Percentiles rank a stretch among this genome's conserved stretches.
Evolutionary conservation across 805 yeast genomes (phyloP).

Genomic region (Ogataea haglerorum): DNA sequence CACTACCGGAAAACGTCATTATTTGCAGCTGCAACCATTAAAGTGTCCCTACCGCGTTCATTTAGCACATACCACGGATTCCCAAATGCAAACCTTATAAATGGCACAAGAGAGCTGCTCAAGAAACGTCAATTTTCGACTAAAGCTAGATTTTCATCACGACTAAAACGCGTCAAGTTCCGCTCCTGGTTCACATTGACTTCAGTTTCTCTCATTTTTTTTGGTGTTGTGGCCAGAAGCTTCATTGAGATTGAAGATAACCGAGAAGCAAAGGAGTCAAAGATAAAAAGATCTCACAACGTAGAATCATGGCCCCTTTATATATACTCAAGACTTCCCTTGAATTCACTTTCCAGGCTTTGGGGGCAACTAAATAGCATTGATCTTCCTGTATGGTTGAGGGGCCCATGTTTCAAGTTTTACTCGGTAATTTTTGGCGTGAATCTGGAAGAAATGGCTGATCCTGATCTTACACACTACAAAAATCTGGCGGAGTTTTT

Average conservation of each 20-base stretch:
- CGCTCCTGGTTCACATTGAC: constrained; percentile 53
- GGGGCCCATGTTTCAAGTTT: constrained; percentile 75
- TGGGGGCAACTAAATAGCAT: constrained; percentile 93
- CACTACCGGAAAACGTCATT: constrained; percentile 37
- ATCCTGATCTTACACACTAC: constrained; percentile 71
- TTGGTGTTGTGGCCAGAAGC: constrained; percentile 50
- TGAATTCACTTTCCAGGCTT: constrained; percentile 83
- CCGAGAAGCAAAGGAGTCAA: constrained; percentile 27
- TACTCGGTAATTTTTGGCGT: constrained; percentile 84
- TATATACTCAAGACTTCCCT: constrained; percentile 84
- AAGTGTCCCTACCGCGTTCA: constrained; percentile 20
- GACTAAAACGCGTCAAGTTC: constrained; percentile 15
- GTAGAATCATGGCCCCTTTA: constrained; percentile 87
- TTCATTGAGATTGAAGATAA: constrained; percentile 1
- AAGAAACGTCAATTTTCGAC: constrained; percentile 13
- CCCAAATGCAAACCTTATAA: constrained; percentile 17
- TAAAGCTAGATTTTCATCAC: constrained; percentile 5
- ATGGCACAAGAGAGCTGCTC: constrained; percentile 28
- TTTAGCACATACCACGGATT: constrained; percentile 10
- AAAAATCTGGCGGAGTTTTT: constrained; percentile 86
- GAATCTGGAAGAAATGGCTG: constrained; percentile 83
- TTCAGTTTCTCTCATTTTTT: constrained; percentile 48
- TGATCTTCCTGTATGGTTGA: constrained; percentile 81
- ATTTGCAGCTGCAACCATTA: constrained; percentile 21
- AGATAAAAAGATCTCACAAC: constrained; percentile 32